Evolutionary conservation across 2,329 filamentous ascomycete species (phyloP), one percentile per base, ranked within the genome.

Genomic region (Thielaviopsis musarum): DNA sequence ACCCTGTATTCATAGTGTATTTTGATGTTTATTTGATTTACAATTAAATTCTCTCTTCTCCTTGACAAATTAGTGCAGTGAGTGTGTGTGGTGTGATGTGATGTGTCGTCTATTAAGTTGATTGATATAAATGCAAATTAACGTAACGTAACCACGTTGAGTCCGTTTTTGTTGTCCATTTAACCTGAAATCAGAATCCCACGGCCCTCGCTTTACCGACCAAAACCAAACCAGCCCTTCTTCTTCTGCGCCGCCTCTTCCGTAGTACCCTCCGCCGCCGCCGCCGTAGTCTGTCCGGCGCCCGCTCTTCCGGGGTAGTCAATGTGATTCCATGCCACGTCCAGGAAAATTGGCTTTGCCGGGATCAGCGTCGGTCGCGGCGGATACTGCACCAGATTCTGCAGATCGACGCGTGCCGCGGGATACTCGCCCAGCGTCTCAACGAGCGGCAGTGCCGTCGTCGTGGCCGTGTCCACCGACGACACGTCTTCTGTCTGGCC

Each of bases 291-390:
- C 5, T 57, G 49, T 9, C 66, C 65, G 24, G 62, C 64, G 5
- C 62, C 64, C 59, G 65, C 66, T 65, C 82, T 82, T 38, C 83
- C 83, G 0, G 91, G 90, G 68, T 98, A 98, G 55, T 89, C 83
- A 63, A 98, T 91, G 69, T 96, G 97, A 69, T 97, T 97, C 87
- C 89, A 98, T 10, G 93, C 93, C 7, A 95, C 85, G 68, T 98
- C 93, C 61, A 97, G 81, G 76, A 97, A 97, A 38, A 97, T 77
- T 28, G 93, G 93, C 75, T 98, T 98, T 57, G 95, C 85, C 0
- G 93, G 90, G 48, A 97, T 82, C 1, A 86, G 79, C 63, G 88
- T 82, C 64, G 96, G 74, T 68, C 83, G 87, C 17, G 1, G 91
- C 13, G 93, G 93, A 70, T 91, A 96, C 4, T 83, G 80, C 54